Base-by-base conservation (phyloP, 371 early-diverging fungal species). In the Mortierella sp. region DNA sequence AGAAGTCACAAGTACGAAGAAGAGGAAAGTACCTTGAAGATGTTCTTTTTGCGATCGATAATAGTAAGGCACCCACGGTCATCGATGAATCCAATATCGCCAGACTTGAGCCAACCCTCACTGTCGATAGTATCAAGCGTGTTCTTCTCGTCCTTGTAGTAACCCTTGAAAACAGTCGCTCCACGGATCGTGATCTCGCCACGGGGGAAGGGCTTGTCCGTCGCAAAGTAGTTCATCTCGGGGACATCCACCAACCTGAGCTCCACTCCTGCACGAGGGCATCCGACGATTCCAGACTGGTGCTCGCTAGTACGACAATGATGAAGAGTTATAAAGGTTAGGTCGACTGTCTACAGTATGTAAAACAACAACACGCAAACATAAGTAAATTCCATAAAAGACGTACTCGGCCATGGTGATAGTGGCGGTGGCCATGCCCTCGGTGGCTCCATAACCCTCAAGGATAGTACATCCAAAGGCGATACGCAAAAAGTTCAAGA, bases 41-140 rank as follows among this genome's bases (percentile, higher is more conserved):
- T 97, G 81, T 98, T 97, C 92, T 99, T 99, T 84, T 97, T 96
- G 72, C 99, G 93, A 87, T 99, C 99, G 81, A 99, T 93, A 75
- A 99, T 96, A 6, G 88, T 88, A 29, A 97, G 75, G 27, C 96
- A 94, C 68, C 96, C 96, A 55, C 94, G 91, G 27, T 89, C 82
- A 80, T 95, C 94, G 79, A 97, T 84, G 83, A 89, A 89, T 41
- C 96, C 98, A 87, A 99, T 95, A 87, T 99, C 99, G 27, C 92
- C 93, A 7, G 99, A 98, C 73, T 93, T 92, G 41, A 96, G 87
- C 99, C 99, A 99, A 0, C 97, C 98, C 49, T 98, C 98, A 0
- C 89, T 82, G 71, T 93, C 94, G 41, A 97, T 79, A 0, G 94
- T 83, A 81, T 97, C 97, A 14, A 81, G 88, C 0, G 99, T 99